phyloP scores from a whole-genome alignment of 495 filamentous ascomycete species.

The Daldinia decipiens region DNA sequence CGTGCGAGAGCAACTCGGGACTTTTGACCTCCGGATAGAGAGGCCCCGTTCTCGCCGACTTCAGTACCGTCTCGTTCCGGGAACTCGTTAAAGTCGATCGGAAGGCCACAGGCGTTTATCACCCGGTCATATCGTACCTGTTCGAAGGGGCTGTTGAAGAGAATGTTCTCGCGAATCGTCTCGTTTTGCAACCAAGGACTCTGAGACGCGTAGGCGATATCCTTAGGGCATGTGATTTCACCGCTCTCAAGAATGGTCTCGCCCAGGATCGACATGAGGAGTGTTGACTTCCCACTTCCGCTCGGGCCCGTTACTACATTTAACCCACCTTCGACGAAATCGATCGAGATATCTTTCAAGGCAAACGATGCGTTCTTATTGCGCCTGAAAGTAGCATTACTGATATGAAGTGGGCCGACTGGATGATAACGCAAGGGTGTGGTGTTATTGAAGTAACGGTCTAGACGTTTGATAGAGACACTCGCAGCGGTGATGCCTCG shows the following conservation, averaged over 20 bases:
- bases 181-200: slow-evolving; percentile 66
- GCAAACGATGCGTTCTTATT: slow-evolving; percentile 57
- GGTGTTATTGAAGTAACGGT: slow-evolving; percentile 57
- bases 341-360: slow-evolving; percentile 58
- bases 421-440: slow-evolving; percentile 54
- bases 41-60: slow-evolving; percentile 74
- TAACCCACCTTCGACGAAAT: slow-evolving; percentile 62
- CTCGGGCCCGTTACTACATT: slow-evolving; percentile 65
- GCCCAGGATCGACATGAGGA: slow-evolving; percentile 70
- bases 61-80: slow-evolving; percentile 64
- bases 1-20: slow-evolving; percentile 75
- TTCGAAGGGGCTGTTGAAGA: slow-evolving; percentile 63
- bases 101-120: slow-evolving; percentile 71
- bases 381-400: slow-evolving; percentile 58
- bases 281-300: slow-evolving; percentile 71
- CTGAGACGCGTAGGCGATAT: slow-evolving; percentile 65
- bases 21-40: slow-evolving; percentile 76
- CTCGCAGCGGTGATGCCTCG: slow-evolving; percentile 53
- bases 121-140: slow-evolving; percentile 64
- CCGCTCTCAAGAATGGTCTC: slow-evolving; percentile 62
- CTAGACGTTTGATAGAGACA: slow-evolving; percentile 59
- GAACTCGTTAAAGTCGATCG: slow-evolving; percentile 65
- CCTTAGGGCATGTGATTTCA: slow-evolving; percentile 58
- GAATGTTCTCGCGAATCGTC: slow-evolving; percentile 66
- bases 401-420: slow-evolving; percentile 53